Conservation (phyloP, 495 filamentous ascomycete species). For the Tuber microsphaerosporum region DNA sequence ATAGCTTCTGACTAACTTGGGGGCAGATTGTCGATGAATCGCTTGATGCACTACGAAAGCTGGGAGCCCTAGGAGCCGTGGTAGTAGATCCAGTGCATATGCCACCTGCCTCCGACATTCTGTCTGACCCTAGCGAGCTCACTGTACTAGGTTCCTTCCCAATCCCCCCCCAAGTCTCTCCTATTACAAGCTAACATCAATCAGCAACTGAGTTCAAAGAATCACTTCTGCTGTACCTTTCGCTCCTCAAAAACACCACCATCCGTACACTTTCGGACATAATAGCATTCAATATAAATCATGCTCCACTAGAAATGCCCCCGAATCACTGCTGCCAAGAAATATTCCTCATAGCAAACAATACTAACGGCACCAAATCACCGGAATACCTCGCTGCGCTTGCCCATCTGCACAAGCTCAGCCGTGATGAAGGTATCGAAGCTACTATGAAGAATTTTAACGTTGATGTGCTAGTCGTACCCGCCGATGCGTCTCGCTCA, state of each 20-base stretch:
- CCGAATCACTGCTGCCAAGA: slow-evolving; percentile 34
- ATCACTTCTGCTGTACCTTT: slow-evolving; percentile 15
- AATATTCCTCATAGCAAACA: slow-evolving; percentile 32
- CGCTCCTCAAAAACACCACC: slow-evolving; percentile 15
- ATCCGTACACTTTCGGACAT: slow-evolving; percentile 28
- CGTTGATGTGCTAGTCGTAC: slow-evolving; percentile 23
- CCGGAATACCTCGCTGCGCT: slow-evolving; percentile 27
- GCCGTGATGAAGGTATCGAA: slow-evolving; percentile 37
- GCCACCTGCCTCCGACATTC: neutral
- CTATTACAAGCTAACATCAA: neutral
- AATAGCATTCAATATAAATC: slow-evolving; percentile 22
- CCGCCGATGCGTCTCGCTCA: slow-evolving; percentile 7
- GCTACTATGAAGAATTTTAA: slow-evolving; percentile 22
- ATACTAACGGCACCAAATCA: neutral
- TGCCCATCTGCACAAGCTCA: slow-evolving; percentile 13
- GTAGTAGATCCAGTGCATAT: slow-evolving; percentile 13
- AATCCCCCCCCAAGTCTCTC: neutral
- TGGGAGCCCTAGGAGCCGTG: slow-evolving; percentile 20
- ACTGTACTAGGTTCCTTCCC: slow-evolving; percentile 6
- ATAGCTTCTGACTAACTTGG: neutral
- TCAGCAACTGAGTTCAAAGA: slow-evolving; percentile 27
- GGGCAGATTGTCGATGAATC: slow-evolving; percentile 21
- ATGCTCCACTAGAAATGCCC: slow-evolving; percentile 34
- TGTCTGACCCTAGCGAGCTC: neutral
- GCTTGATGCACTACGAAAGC: slow-evolving; percentile 32